These are phyloP conservation scores for Patellaria atrata DNA, from an alignment of 495 filamentous ascomycete species.

Conservation along the genomic window DNA sequence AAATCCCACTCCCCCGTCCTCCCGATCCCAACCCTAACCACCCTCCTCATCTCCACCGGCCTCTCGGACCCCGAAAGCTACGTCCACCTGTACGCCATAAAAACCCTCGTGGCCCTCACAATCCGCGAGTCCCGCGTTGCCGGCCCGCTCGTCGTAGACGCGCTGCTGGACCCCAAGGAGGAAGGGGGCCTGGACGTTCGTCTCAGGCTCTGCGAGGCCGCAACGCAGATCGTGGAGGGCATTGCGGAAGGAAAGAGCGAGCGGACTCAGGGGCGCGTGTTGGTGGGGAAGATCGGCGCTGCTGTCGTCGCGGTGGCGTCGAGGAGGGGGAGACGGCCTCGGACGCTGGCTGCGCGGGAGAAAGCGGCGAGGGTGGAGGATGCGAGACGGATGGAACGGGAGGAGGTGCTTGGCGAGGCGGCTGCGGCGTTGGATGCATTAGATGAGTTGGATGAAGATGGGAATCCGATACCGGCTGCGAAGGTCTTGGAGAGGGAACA, in stretches of 20 bases:
- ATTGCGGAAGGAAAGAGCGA: conserved; percentile 44
- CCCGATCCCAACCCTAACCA: conserved; percentile 16
- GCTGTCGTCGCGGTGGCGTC: conserved; percentile 53
- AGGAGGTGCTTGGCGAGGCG: conserved; percentile 40
- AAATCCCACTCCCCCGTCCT: conserved; percentile 10
- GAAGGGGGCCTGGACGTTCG: conserved; percentile 27
- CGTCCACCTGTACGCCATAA: conserved; percentile 15
- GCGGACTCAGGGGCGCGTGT: too few relatives aligned
- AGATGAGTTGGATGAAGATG: conserved; percentile 33
- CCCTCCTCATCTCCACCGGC: conserved; percentile 14
- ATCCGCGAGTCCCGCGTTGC: conserved; percentile 9
- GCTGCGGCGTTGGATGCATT: conserved; percentile 31
- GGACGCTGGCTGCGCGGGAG: conserved; percentile 39
- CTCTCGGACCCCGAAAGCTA: conserved; percentile 31
- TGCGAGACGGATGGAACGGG: conserved; percentile 30
- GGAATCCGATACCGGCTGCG: conserved; percentile 12
- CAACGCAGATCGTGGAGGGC: conserved; percentile 15
- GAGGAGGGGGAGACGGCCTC: conserved; percentile 41
- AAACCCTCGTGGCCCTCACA: conserved; percentile 12
- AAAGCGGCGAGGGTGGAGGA: conserved; percentile 35
- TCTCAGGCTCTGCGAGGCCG: conserved; percentile 14
- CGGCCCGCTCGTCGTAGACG: conserved; percentile 9
- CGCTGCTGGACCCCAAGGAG: conserved; percentile 15
- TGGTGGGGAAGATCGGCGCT: conserved; percentile 40
- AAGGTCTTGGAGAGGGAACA: conserved; percentile 20